Conservation (phyloP, 768 basidiomycete genomes). For the Boletellus sp. region DNA sequence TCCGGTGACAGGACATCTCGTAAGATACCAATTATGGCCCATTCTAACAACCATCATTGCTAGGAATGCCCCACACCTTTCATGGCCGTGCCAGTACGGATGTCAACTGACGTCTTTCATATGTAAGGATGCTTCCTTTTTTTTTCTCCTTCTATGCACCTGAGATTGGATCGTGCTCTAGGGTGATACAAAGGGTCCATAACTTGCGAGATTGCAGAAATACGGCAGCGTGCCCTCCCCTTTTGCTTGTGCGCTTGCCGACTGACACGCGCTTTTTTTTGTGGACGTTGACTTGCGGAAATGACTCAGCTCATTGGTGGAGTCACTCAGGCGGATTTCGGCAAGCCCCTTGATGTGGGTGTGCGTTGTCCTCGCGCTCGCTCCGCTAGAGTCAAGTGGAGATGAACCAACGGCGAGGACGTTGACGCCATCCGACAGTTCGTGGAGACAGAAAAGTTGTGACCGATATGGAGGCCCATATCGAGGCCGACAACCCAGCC, state of each 20-base stretch:
- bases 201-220: background rate
- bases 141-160: conserved; percentile 2
- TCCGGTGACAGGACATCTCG: conserved; percentile 18
- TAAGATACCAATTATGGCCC: conserved; percentile 14
- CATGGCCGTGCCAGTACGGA: conserved; percentile 5
- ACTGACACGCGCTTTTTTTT: background rate
- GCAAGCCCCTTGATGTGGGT: background rate
- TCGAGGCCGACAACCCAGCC: conserved; percentile 1
- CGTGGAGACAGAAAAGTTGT: conserved; percentile 1
- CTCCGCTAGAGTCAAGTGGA: background rate
- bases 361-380: background rate
- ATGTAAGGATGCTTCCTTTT: conserved; percentile 6
- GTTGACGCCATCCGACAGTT: background rate
- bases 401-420: background rate
- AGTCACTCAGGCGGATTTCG: background rate
- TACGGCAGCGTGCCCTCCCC: conserved; percentile 8
- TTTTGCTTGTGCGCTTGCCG: conserved; percentile 1
- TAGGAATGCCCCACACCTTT: background rate
- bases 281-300: background rate
- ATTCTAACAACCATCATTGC: background rate
- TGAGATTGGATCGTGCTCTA: conserved; percentile 14
- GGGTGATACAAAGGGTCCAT: conserved; percentile 9
- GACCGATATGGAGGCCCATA: conserved; percentile 3
- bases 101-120: conserved; percentile 9
- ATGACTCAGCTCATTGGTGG: conserved; percentile 2